Conservation (phyloP, 441 rosid genomes). For the Euphorbia celastroides region DNA sequence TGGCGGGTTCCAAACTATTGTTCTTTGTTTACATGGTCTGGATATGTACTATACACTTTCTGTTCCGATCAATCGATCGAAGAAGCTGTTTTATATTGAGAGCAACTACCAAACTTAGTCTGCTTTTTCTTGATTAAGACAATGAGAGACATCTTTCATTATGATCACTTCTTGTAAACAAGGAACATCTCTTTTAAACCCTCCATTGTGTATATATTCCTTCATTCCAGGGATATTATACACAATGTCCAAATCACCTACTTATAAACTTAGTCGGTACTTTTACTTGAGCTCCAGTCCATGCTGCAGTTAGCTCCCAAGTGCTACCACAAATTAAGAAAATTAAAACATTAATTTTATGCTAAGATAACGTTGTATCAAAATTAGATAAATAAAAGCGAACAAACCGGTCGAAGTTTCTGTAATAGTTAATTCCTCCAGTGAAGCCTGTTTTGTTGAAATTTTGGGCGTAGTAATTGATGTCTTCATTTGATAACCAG, state of each 20-base stretch:
- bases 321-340: not conserved
- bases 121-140: not conserved
- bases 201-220: slow-evolving; percentile 1
- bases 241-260: not conserved
- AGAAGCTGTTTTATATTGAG: no score
- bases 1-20: no score
- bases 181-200: not conserved
- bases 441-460: slow-evolving; percentile 42
- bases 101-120: not conserved
- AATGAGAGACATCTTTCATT: not conserved
- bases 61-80: no score
- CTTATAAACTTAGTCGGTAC: not conserved
- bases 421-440: slow-evolving; percentile 53
- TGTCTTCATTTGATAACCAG: slow-evolving; percentile 53
- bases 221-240: not conserved
- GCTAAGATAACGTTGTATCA: no score
- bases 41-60: no score
- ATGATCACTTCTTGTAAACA: not conserved
- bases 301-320: not conserved
- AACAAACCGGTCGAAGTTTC: slow-evolving; percentile 46
- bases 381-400: no score
- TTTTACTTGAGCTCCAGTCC: no score
- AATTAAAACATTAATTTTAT: no score
- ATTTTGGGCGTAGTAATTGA: slow-evolving; percentile 31
- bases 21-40: no score